Base-by-base conservation (phyloP, 2,329 filamentous ascomycete genomes). In the Pyricularia pennisetigena region DNA sequence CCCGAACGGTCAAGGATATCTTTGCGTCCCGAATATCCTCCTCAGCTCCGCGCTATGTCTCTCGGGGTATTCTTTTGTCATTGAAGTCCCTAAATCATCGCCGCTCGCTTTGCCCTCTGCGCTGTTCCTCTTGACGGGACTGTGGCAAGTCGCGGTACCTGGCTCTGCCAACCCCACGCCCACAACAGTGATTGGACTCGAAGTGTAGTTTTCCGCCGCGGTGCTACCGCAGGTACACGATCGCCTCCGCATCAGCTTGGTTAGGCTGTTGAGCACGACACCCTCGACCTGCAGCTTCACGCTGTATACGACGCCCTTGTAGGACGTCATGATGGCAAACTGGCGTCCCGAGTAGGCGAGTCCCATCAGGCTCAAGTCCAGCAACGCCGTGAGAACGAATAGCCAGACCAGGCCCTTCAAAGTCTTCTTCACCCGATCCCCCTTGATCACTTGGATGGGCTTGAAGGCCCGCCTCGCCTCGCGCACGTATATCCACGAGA, bases 401-500 rank as follows among this genome's bases (percentile, higher is more conserved):
- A 65, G 63, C 20, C 63, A 29, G 28, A 26, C 63, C 9, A 65
- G 30, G 6, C 28, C n/a, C 29, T 29, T 32, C 63, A 65, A 8
- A 14, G 63, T 65, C 63, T 23, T 35, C 12, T 29, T 29, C 2
- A 65, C 63, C 20, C 23, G 28, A 20, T 30, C 16, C 20, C 30
- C 63, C 63, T 41, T 35, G 30, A 65, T 65, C 10, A 35, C 28
- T 29, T 32, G n/a, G 12, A 65, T 65, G 28, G 63, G 63, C 30
- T 35, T 65, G n/a, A 82, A 76, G 16, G 82, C 71, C 28, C 78
- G 78, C 7, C 79, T 70, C 1, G 82, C 83, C 69, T 82, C 79
- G 70, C 78, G 78, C 35, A 85, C 79, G 70, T 85, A 85, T 3
- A 85, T 75, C 7, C 76, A 75, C 0, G 79, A 81, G 49, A 82